Conservation (phyloP, 2,329 filamentous ascomycete species). For the Pseudocercospora vitis region DNA sequence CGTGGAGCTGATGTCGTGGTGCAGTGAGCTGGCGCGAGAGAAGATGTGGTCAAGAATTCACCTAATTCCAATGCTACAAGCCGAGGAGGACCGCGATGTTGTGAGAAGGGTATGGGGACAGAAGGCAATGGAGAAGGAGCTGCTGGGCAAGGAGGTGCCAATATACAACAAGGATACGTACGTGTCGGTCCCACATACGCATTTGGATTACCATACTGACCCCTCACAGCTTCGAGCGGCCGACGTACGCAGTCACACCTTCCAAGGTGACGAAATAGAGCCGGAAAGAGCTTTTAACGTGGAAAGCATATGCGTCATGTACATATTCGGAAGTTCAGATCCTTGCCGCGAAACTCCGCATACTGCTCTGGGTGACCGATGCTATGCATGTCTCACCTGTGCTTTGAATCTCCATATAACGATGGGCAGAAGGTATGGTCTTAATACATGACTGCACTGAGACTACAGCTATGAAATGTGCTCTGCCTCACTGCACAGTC, state of each 20-base stretch:
- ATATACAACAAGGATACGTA: conserved; percentile 89
- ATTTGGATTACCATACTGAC: conserved; percentile 11
- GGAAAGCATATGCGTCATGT: conserved; percentile 10
- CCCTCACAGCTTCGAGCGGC: conserved; percentile 68
- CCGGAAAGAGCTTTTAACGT: not conserved
- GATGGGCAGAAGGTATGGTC: too few relatives aligned
- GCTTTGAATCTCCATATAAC: not conserved
- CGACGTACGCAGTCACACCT: conserved; percentile 74
- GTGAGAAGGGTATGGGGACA: conserved; percentile 84
- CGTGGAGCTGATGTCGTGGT: conserved; percentile 18
- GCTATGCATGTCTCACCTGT: conserved; percentile 5
- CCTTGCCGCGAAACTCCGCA: not conserved
- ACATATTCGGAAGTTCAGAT: conserved; percentile 12
- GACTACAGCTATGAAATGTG: not conserved
- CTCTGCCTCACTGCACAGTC: too few relatives aligned
- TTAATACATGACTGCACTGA: not conserved
- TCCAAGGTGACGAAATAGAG: conserved; percentile 57
- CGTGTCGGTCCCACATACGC: conserved; percentile 37
- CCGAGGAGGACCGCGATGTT: conserved; percentile 94
- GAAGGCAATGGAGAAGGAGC: conserved; percentile 83
- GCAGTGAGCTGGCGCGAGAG: conserved; percentile 87
- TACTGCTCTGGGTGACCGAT: conserved; percentile 4
- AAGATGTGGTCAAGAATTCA: conserved; percentile 99
- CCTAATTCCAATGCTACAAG: conserved; percentile 88
- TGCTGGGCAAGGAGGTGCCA: conserved; percentile 79